A percentile compares a stretch with the other conserved stretches of the same genome.
These are phyloP conservation scores for Lecanicillium sp. DNA, from an alignment of 2,329 filamentous ascomycete genomes.

Conservation along the genomic window DNA sequence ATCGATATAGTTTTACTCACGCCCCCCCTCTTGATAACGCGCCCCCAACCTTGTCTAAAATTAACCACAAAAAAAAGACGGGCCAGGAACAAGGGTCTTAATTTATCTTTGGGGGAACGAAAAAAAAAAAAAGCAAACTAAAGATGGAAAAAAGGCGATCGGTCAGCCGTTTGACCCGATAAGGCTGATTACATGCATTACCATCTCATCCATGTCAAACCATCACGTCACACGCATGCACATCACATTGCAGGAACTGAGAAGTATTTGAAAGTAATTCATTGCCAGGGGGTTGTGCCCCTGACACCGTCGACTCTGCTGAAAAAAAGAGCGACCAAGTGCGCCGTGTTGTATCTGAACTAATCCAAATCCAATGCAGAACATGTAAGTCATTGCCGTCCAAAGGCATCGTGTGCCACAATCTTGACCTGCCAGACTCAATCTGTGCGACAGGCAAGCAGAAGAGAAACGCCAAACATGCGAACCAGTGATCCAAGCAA, in stretches of 20 bases:
- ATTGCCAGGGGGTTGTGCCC: conserved; percentile 14
- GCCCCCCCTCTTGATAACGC: too few relatives aligned
- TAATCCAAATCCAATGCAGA: conserved; percentile 5
- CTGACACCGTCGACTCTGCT: conserved; percentile 10
- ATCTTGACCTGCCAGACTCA: background rate
- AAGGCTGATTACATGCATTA: too few relatives aligned
- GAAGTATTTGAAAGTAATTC: conserved; percentile 3
- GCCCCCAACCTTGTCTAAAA: too few relatives aligned
- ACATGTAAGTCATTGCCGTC: too few relatives aligned
- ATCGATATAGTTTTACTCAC: too few relatives aligned
- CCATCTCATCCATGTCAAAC: background rate
- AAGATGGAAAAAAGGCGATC: too few relatives aligned
- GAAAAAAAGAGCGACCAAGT: conserved; percentile 3
- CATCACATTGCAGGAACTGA: background rate
- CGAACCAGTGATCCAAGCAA: conserved; percentile 20
- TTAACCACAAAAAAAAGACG: too few relatives aligned
- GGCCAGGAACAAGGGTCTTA: too few relatives aligned
- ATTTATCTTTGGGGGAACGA: too few relatives aligned
- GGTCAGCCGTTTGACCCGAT: too few relatives aligned
- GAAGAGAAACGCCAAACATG: conserved; percentile 28
- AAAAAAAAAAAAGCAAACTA: too few relatives aligned
- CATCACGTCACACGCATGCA: background rate
- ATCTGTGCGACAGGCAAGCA: conserved; percentile 12
- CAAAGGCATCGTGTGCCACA: conserved; percentile 4
- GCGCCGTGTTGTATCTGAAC: conserved; percentile 12